Evolutionary conservation across 768 basidiomycete genomes (phyloP).

Genomic region (Lepiota venenata): DNA sequence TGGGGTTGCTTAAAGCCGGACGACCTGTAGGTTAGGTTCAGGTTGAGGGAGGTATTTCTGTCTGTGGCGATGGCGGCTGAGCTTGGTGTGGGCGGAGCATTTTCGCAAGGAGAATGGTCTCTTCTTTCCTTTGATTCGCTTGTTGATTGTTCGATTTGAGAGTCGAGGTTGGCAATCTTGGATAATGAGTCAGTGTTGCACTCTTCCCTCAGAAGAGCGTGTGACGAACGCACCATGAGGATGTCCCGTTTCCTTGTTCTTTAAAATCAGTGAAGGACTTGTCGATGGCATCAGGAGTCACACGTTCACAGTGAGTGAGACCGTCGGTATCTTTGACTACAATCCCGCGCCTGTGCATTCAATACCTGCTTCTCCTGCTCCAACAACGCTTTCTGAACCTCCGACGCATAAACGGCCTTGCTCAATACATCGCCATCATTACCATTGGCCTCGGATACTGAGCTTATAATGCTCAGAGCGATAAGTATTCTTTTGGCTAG

Average conservation of each 20-base stretch:
- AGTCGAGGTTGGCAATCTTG: slow-evolving; percentile 33
- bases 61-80: slow-evolving; percentile 43
- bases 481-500: slow-evolving; percentile 25
- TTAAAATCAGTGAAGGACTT: slow-evolving; percentile 40
- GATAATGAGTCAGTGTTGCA: background rate
- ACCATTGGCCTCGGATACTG: slow-evolving; percentile 19
- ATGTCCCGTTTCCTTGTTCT: slow-evolving; percentile 30
- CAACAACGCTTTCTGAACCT: slow-evolving; percentile 31
- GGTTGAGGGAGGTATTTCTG: slow-evolving; percentile 28
- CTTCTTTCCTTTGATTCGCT: slow-evolving; percentile 34
- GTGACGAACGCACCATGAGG: slow-evolving; percentile 20
- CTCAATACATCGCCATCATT: slow-evolving; percentile 20
- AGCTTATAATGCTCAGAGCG: slow-evolving; percentile 55
- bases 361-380: slow-evolving; percentile 35
- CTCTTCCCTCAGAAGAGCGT: background rate
- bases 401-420: slow-evolving; percentile 32
- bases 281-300: slow-evolving; percentile 32
- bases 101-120: slow-evolving; percentile 30
- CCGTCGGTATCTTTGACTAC: slow-evolving; percentile 42
- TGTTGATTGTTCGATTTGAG: slow-evolving; percentile 36
- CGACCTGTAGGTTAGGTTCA: slow-evolving; percentile 54
- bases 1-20: background rate
- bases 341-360: slow-evolving; percentile 38
- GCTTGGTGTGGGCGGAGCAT: slow-evolving; percentile 28
- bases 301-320: slow-evolving; percentile 40